Base-by-base conservation (phyloP, 1,284 basidiomycete species). In the Coriolopsis trogii region DNA sequence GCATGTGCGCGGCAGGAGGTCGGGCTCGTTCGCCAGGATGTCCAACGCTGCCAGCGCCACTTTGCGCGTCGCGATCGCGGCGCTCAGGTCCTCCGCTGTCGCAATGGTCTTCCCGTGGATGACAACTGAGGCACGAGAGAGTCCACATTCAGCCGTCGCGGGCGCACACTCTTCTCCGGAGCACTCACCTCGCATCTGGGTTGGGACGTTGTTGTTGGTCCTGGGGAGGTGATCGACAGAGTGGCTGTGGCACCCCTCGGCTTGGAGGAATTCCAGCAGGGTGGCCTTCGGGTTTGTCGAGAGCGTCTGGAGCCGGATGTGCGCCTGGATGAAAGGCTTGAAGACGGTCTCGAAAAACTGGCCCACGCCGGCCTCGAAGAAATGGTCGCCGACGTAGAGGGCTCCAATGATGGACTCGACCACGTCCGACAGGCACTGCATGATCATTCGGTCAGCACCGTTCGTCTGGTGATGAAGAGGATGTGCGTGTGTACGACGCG, bases 391-490 rank as follows among this genome's bases (percentile, higher is more conserved):
- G 52, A 91, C 77, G 66, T 85, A 88, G 38, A 90, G 71, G 12
- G 87, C 89, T 4, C 88, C 89, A 21, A 91, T 73, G 38, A 89
- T 73, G 5, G 89, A 84, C 66, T 93, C 90, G 21, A 93, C 76
- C 20, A 91, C 75, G 66, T 92, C 89, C 6, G 87, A 87, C 16
- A 91, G 73, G 12, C 76, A 78, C 89, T 89, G 63, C 7, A 24
- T n/a, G 20, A 15, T n/a, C 1, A 13, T 9, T 9, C 10, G 9
- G 24, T 49, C 20, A 38, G 18, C 13, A 29, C 7, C 16, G 20
- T 26, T 24, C 3, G 18, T 13, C 43, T 28, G 5, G 13, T 24
- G 16, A 6, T 7, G 18, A 12, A 23, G 25, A 12, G 28, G 8
- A 13, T 34, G 44, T 34, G 46, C 9, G 26, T 37, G 30, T 23